These are phyloP conservation scores for Boletus subcaerulescens DNA, from an alignment of 768 basidiomycete genomes.

Conservation along the genomic window DNA sequence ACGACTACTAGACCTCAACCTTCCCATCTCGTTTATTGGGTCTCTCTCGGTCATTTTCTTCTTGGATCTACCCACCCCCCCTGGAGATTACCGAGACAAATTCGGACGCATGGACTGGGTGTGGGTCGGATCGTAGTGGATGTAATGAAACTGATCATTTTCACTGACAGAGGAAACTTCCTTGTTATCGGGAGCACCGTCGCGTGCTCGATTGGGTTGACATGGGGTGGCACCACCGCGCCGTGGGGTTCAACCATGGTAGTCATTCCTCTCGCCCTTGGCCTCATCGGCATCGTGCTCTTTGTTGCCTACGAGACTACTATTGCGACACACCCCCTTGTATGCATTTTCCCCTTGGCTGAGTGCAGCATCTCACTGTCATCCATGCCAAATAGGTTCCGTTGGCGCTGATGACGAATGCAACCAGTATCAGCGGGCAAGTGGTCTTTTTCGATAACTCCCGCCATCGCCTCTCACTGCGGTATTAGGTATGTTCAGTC, in stretches of 20 bases:
- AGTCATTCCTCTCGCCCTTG: slow-evolving; percentile 41
- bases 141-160: neutral
- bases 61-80: slow-evolving; percentile 34
- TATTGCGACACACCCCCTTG: slow-evolving; percentile 33
- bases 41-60: slow-evolving; percentile 22
- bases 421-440: slow-evolving; percentile 32
- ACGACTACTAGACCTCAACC: slow-evolving; percentile 35
- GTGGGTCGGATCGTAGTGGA: slow-evolving; percentile 19
- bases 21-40: slow-evolving; percentile 33
- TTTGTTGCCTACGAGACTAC: slow-evolving; percentile 40
- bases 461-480: neutral
- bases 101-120: slow-evolving; percentile 38
- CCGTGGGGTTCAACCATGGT: slow-evolving; percentile 40
- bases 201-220: slow-evolving; percentile 31
- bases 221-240: slow-evolving; percentile 43
- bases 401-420: slow-evolving; percentile 29
- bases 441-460: neutral
- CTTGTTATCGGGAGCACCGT: slow-evolving; percentile 31
- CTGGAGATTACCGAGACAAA: slow-evolving; percentile 32
- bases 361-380: neutral
- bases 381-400: slow-evolving; percentile 29
- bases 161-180: slow-evolving; percentile 32
- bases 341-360: slow-evolving; percentile 12
- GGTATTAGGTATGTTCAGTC: slow-evolving; percentile 28
- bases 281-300: slow-evolving; percentile 34